Conservation (phyloP, 2,329 filamentous ascomycete species). For the Ophiocordyceps camponoti-saundersi region DNA sequence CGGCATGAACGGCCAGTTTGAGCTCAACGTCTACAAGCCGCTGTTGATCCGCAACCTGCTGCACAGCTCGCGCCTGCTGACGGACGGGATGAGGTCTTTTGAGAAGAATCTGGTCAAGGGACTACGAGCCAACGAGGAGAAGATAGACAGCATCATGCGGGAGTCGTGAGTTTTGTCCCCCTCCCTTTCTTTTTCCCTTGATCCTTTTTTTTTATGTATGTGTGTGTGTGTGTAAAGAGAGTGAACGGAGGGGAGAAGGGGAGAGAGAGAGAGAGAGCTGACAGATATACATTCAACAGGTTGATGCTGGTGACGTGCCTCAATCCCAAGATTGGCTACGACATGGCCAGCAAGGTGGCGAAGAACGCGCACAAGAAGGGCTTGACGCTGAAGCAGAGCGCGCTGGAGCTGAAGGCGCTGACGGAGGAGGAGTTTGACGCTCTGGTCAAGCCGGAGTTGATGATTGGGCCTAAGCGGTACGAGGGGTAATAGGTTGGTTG, state of each 20-base stretch:
- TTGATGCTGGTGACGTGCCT: constrained; percentile 97
- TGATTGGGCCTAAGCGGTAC: constrained; percentile 66
- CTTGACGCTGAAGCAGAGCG: constrained; percentile 79
- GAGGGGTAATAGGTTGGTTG: too few species aligned
- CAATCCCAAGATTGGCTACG: constrained; percentile 93
- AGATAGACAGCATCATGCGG: constrained; percentile 78
- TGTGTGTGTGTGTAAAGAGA: too few species aligned
- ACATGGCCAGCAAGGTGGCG: constrained; percentile 91
- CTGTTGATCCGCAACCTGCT: constrained; percentile 89
- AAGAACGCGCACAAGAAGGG: constrained; percentile 99
- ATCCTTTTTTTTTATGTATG: too few species aligned
- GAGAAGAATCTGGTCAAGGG: constrained; percentile 84
- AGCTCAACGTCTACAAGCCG: constrained; percentile 98
- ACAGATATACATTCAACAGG: constrained; percentile 24
- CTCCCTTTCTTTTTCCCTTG: too few species aligned
- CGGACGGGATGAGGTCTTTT: constrained; percentile 89
- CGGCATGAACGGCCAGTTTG: constrained; percentile 95
- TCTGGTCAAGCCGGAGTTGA: constrained; percentile 82
- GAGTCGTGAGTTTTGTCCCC: constrained; percentile 53
- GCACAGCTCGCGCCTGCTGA: constrained; percentile 74
- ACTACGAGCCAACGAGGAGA: constrained; percentile 82
- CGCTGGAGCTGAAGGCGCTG: constrained; percentile 81
- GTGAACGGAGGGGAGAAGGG: not conserved
- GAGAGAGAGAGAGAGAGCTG: not conserved
- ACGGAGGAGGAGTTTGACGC: constrained; percentile 80